These are phyloP conservation scores for Gastrodia elata DNA, from an alignment of 106 monocot genomes.

Conservation along the genomic window DNA sequence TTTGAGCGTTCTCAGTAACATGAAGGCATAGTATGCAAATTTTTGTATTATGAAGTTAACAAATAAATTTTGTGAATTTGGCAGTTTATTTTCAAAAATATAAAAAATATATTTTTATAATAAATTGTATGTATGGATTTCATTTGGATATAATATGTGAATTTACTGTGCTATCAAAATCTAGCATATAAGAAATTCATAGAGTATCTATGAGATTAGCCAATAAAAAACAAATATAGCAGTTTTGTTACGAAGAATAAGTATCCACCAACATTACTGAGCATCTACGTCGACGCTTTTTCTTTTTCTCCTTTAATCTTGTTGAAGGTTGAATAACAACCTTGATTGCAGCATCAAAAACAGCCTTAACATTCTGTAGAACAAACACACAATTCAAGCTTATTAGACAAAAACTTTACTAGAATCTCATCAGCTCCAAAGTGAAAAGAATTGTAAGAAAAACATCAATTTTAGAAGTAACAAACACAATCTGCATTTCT, in stretches of 20 bases:
- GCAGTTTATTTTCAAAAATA: too few species aligned
- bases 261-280: slow-evolving; percentile 32
- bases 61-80: too few species aligned
- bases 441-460: neutral
- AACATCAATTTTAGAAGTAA: slow-evolving; percentile 4
- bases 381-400: neutral
- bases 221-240: neutral
- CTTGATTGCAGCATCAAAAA: slow-evolving; percentile 79
- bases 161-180: neutral
- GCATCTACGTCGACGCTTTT: slow-evolving; percentile 35
- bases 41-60: too few species aligned
- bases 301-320: slow-evolving; percentile 65
- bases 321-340: slow-evolving; percentile 59
- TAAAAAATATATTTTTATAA: too few species aligned
- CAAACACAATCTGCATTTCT: neutral
- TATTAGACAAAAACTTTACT: neutral
- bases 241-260: neutral
- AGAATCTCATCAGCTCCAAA: neutral
- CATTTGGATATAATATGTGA: too few species aligned
- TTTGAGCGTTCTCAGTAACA: too few species aligned
- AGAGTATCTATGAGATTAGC: neutral
- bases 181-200: neutral
- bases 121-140: too few species aligned
- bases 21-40: too few species aligned
- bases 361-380: slow-evolving; percentile 68